phyloP scores from a whole-genome alignment of 768 basidiomycete species.

The Daedaleopsis nitida region DNA sequence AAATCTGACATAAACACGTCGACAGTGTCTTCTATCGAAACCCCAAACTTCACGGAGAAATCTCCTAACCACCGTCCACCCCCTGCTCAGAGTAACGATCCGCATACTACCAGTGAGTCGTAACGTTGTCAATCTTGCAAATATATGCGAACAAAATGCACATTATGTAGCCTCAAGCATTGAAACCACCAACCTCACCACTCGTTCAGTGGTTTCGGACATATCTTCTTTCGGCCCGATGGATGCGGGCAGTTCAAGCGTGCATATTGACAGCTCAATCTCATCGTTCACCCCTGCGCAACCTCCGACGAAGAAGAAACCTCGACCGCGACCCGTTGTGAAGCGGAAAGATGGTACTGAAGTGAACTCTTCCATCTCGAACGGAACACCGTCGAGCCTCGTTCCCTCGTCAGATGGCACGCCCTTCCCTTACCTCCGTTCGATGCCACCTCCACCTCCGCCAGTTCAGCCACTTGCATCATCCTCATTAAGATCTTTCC shows the following conservation, averaged over 20 bases:
- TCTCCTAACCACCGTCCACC: background rate
- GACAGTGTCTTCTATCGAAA: constrained; percentile 13
- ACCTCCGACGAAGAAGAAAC: constrained; percentile 4
- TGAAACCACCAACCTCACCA: constrained; percentile 8
- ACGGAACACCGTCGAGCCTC: background rate
- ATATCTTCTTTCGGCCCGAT: constrained; percentile 11
- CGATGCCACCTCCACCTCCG: background rate
- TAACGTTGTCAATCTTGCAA: background rate
- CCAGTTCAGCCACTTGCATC: background rate
- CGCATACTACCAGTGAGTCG: background rate
- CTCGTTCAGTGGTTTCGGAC: constrained; percentile 4
- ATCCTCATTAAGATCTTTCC: background rate
- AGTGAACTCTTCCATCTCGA: background rate
- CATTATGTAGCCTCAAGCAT: background rate
- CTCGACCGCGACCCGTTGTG: constrained; percentile 16
- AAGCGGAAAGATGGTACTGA: background rate
- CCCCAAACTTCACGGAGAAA: constrained; percentile 8
- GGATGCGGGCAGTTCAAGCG: constrained; percentile 1
- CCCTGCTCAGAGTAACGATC: background rate
- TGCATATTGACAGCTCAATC: constrained; percentile 6
- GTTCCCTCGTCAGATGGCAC: background rate
- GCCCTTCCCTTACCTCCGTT: background rate
- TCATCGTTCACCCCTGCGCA: background rate
- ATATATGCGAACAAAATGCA: background rate
- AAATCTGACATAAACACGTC: background rate